Evolutionary conservation across 805 yeast genomes (phyloP).

Genomic region (Spathaspora girioi): DNA sequence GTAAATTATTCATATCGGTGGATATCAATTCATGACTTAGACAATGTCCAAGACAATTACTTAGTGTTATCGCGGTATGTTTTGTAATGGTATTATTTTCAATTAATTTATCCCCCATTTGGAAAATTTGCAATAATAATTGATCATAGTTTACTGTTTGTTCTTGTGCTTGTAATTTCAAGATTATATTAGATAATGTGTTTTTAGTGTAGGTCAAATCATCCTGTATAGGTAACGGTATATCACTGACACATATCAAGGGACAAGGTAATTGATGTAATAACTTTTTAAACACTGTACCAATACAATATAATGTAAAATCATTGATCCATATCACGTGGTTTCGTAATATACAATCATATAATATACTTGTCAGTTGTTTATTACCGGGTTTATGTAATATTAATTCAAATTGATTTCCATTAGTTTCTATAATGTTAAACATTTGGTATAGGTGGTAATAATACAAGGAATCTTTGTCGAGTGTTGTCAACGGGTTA

Average conservation of each 20-base stretch:
- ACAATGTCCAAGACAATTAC: slow-evolving; percentile 51
- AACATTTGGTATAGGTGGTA: slow-evolving; percentile 51
- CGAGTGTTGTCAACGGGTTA: slow-evolving; percentile 16
- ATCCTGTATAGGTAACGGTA: slow-evolving; percentile 53
- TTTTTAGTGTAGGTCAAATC: slow-evolving; percentile 39
- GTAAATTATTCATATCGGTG: slow-evolving; percentile 40
- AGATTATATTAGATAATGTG: slow-evolving; percentile 32
- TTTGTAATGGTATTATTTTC: slow-evolving; percentile 33
- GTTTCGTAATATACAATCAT: slow-evolving; percentile 49
- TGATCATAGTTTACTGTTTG: slow-evolving; percentile 10
- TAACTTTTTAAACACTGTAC: slow-evolving; percentile 43
- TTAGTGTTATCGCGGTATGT: slow-evolving; percentile 37
- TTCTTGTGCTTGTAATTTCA: slow-evolving; percentile 14
- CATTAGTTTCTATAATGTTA: slow-evolving; percentile 44
- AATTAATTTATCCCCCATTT: slow-evolving; percentile 35
- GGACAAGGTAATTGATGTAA: slow-evolving; percentile 52
- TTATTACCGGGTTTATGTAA: slow-evolving; percentile 59
- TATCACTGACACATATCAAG: slow-evolving; percentile 47
- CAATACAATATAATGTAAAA: slow-evolving; percentile 53
- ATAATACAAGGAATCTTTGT: slow-evolving; percentile 15
- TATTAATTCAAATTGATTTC: slow-evolving; percentile 40
- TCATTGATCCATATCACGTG: slow-evolving; percentile 53
- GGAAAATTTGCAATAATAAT: slow-evolving; percentile 45
- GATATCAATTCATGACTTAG: slow-evolving; percentile 47
- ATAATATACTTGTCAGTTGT: slow-evolving; percentile 40